Conservation (phyloP, 352 stramenopile genomes). For the Pythium periplocum region DNA sequence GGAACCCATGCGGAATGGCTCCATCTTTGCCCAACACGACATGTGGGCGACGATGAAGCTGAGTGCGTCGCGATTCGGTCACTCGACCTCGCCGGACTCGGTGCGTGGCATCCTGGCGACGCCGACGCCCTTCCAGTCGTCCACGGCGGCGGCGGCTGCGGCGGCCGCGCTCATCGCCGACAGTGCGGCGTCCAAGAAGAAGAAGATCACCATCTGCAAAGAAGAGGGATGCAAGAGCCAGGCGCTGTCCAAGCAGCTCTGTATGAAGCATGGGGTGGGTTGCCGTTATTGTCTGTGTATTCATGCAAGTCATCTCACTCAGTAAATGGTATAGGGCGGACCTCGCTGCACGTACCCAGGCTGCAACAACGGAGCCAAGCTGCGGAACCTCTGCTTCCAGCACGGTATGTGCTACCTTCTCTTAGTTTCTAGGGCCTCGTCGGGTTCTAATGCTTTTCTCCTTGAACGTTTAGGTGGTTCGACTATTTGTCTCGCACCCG, state of each 20-base stretch:
- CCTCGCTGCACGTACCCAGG: constrained; percentile 9
- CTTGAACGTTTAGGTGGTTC: constrained; percentile 3
- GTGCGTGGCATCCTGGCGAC: too few relatives aligned
- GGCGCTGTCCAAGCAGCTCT: constrained; percentile 14
- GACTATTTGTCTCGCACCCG: constrained; percentile 13
- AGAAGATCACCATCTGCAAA: constrained; percentile 24
- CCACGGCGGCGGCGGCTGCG: background rate
- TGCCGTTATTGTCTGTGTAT: too few relatives aligned
- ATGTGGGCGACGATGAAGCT: too few relatives aligned
- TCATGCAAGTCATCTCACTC: too few relatives aligned
- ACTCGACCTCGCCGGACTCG: too few relatives aligned
- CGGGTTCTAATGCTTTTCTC: too few relatives aligned
- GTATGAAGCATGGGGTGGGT: constrained; percentile 21
- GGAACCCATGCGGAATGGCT: background rate
- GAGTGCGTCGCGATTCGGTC: too few relatives aligned
- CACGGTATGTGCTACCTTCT: background rate
- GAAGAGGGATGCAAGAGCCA: constrained; percentile 19
- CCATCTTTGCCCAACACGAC: too few relatives aligned
- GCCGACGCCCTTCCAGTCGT: background rate
- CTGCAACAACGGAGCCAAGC: constrained; percentile 18
- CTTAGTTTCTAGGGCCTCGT: too few relatives aligned
- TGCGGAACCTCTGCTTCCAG: constrained; percentile 19
- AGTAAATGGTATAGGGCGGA: constrained; percentile 7
- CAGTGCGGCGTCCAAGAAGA: constrained; percentile 17
- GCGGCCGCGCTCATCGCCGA: background rate